These are phyloP conservation scores for Platanthera guangdongensis DNA, from an alignment of 106 monocot genomes.

Conservation along the genomic window DNA sequence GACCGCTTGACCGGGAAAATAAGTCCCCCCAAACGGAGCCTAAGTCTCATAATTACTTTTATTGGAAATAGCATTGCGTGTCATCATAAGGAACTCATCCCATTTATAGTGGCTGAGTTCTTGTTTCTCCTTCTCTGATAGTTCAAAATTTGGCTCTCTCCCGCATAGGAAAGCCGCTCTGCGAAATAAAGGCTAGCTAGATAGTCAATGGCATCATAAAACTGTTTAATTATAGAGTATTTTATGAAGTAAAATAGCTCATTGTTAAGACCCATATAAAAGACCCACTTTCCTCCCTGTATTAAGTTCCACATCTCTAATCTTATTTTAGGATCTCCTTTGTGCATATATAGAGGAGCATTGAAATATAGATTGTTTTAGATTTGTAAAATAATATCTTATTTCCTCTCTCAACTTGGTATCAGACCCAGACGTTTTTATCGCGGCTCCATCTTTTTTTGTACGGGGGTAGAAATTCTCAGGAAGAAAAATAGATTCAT, in stretches of 20 bases:
- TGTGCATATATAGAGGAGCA: too few relatives aligned
- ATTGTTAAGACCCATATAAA: not conserved
- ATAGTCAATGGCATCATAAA: not conserved
- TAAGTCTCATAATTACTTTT: conserved; percentile 45
- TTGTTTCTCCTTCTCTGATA: conserved; percentile 65
- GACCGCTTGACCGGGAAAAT: too few relatives aligned
- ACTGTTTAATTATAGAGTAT: not conserved
- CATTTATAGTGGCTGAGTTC: conserved; percentile 68
- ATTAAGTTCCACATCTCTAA: too few relatives aligned
- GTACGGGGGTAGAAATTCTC: too few relatives aligned
- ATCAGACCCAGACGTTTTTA: too few relatives aligned
- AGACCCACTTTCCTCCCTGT: not conserved
- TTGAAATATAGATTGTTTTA: not conserved
- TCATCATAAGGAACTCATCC: conserved; percentile 69
- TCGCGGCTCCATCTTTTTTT: too few relatives aligned
- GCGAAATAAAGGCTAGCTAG: not conserved
- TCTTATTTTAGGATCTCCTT: too few relatives aligned
- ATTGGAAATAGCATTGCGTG: conserved; percentile 59
- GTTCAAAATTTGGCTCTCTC: conserved; percentile 83
- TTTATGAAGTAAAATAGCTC: too few relatives aligned
- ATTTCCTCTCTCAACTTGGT: too few relatives aligned
- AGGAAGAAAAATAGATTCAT: too few relatives aligned
- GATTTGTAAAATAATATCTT: too few relatives aligned
- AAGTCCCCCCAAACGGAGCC: too few relatives aligned
- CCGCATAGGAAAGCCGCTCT: conserved; percentile 97